Conservation (phyloP, 176 grass and related monocot species). For the Dendrocalamus sinicus region DNA sequence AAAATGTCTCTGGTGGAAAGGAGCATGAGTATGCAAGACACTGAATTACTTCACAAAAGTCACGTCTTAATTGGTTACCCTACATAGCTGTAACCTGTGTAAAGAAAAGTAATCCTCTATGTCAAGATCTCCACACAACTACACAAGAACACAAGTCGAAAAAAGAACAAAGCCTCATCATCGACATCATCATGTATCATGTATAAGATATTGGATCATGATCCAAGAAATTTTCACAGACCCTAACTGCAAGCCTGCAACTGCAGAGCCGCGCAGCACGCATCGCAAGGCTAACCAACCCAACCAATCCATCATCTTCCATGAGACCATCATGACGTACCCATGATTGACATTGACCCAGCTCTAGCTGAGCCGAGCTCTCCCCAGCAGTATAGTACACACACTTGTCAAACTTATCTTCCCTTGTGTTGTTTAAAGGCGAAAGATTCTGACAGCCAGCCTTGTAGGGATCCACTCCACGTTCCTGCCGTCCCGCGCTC, state of each 20-base stretch:
- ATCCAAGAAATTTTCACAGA: neutral
- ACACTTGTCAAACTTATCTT: neutral
- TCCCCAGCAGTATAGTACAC: neutral
- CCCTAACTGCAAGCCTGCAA: neutral
- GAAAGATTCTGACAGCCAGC: slow-evolving; percentile 39
- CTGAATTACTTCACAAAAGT: no score
- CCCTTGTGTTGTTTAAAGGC: slow-evolving; percentile 26
- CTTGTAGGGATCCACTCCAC: slow-evolving; percentile 33
- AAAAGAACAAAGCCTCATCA: neutral
- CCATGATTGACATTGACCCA: slow-evolving; percentile 35
- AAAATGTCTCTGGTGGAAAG: no score
- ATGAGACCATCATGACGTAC: neutral
- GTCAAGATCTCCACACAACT: neutral
- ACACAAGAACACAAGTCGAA: neutral
- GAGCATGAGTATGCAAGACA: no score
- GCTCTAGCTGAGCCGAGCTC: neutral
- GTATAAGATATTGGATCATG: neutral
- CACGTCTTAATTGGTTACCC: no score
- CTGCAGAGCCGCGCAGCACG: neutral
- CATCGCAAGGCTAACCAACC: neutral
- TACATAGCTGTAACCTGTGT: no score
- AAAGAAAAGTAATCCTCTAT: neutral
- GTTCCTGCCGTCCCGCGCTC: slow-evolving; percentile 37
- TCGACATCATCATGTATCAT: neutral
- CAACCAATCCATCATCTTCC: neutral